Evolutionary conservation across 305 asterid species (phyloP).

Genomic region (Fraxinus greggii): DNA sequence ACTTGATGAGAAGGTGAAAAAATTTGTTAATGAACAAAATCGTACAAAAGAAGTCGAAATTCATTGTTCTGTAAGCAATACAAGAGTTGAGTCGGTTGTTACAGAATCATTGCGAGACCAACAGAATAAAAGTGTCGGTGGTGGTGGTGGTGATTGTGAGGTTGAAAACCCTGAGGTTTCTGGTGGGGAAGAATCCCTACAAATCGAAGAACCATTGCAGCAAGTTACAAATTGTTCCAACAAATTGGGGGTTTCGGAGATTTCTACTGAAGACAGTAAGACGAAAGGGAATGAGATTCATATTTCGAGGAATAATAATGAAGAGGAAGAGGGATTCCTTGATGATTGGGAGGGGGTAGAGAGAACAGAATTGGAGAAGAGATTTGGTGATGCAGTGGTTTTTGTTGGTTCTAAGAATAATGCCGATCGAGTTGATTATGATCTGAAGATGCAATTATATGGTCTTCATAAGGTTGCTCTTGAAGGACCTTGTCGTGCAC

Average conservation of each 20-base stretch:
- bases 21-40: not conserved
- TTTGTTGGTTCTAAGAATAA: conserved; percentile 40
- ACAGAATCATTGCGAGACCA: not conserved
- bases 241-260: conserved; percentile 15
- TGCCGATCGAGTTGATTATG: conserved; percentile 32
- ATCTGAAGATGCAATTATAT: conserved; percentile 34
- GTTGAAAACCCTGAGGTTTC: not conserved
- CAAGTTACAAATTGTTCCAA: not conserved
- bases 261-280: conserved; percentile 5
- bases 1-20: not conserved
- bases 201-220: not conserved
- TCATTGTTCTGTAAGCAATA: not conserved
- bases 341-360: conserved; percentile 78
- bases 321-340: conserved; percentile 28
- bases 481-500: conserved; percentile 50
- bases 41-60: not conserved
- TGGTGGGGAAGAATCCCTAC: not conserved
- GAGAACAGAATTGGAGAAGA: conserved; percentile 53
- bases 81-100: not conserved
- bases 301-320: not conserved
- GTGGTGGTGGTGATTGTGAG: not conserved
- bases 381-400: conserved; percentile 53
- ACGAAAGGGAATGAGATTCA: not conserved
- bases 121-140: conserved; percentile 11
- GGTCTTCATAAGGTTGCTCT: conserved; percentile 57